Evolutionary conservation across 2,329 filamentous ascomycete species (phyloP).

Genomic region (Exophiala alcalophila): DNA sequence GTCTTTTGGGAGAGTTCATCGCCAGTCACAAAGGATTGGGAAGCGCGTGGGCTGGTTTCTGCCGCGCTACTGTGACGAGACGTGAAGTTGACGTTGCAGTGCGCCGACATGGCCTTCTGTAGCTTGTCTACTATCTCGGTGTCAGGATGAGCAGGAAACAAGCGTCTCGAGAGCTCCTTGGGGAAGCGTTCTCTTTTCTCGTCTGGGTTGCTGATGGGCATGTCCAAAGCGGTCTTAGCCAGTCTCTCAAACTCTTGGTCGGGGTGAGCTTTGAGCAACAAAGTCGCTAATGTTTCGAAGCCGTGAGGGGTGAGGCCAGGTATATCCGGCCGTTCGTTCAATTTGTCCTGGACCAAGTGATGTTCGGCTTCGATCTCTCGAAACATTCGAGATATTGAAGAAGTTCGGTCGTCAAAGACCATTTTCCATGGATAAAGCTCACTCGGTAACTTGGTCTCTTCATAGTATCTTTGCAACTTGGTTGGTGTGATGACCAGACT

Average conservation of each 20-base stretch:
- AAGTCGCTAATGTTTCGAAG: conserved; percentile 68
- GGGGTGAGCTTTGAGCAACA: conserved; percentile 71
- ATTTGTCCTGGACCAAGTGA: conserved; percentile 59
- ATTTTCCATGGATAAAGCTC: conserved; percentile 69
- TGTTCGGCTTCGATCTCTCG: conserved; percentile 56
- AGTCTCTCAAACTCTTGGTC: conserved; percentile 71
- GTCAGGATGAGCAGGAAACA: conserved; percentile 64
- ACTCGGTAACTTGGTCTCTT: conserved; percentile 59
- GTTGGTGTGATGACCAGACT: conserved; percentile 70
- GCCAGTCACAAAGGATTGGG: conserved; percentile 21
- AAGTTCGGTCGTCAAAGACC: conserved; percentile 55
- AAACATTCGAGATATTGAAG: conserved; percentile 59
- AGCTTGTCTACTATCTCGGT: conserved; percentile 58
- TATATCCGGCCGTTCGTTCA: conserved; percentile 54
- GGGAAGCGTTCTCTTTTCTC: conserved; percentile 71
- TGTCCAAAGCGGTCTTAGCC: conserved; percentile 62
- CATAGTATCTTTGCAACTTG: conserved; percentile 73
- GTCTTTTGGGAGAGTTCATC: conserved; percentile 25
- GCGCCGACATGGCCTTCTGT: conserved; percentile 57
- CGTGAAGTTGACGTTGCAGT: conserved; percentile 49
- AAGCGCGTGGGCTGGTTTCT: conserved; percentile 30
- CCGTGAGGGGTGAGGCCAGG: conserved; percentile 66
- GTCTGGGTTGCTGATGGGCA: conserved; percentile 67
- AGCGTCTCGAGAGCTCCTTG: conserved; percentile 69
- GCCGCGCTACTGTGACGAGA: conserved; percentile 35